Conservation (phyloP, 345 rosid species). For the Gossypium turneri region DNA sequence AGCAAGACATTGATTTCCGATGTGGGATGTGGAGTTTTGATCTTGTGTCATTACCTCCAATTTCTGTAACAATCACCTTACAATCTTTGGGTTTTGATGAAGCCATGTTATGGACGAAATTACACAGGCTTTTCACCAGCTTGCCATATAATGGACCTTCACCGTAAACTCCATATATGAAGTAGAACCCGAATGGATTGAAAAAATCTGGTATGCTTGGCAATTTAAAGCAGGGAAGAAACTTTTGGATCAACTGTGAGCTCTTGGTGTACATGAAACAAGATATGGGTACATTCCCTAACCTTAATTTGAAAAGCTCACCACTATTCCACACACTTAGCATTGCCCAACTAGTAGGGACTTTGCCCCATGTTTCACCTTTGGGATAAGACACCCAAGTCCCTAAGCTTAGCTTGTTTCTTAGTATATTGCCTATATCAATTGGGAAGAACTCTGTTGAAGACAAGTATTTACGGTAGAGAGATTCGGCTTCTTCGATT, state of each 20-base stretch:
- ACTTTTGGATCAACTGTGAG: conserved; percentile 36
- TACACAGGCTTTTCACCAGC: conserved; percentile 49
- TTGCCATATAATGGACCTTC: conserved; percentile 58
- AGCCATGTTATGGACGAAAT: conserved; percentile 64
- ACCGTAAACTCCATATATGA: conserved; percentile 58
- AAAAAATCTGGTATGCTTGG: conserved; percentile 54
- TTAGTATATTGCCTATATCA: conserved; percentile 51
- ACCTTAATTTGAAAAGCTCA: conserved; percentile 57
- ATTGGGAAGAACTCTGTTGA: conserved; percentile 67
- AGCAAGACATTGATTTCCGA: conserved; percentile 71
- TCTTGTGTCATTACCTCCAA: conserved; percentile 38
- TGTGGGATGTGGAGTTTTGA: conserved; percentile 50
- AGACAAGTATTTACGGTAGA: conserved; percentile 45
- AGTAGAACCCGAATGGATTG: conserved; percentile 67
- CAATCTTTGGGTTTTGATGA: conserved; percentile 36
- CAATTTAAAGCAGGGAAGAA: conserved; percentile 50
- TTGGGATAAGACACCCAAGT: conserved; percentile 65
- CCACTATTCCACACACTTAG: conserved; percentile 80
- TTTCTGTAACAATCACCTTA: conserved; percentile 61
- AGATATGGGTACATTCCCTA: conserved; percentile 54
- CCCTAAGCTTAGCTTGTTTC: conserved; percentile 62
- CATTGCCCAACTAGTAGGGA: conserved; percentile 63
- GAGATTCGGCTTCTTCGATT: conserved; percentile 47
- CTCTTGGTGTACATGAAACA: conserved; percentile 45
- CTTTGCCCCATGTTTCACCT: conserved; percentile 25